These are phyloP conservation scores for Suaeda aralocaspica DNA, from an alignment of 148 eudicot genomes.

Conservation along the genomic window DNA sequence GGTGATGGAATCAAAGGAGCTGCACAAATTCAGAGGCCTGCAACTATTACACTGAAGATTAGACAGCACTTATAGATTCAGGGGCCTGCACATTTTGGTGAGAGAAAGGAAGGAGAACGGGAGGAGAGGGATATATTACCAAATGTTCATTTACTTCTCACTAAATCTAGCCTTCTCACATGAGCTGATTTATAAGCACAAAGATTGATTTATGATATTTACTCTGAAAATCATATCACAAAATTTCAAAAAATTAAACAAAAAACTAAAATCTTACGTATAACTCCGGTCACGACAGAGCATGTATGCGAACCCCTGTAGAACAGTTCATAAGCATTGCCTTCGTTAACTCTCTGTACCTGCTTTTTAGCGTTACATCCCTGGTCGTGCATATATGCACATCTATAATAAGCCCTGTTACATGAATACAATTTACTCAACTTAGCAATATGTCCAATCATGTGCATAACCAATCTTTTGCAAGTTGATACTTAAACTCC, in stretches of 20 bases:
- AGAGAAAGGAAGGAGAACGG: too few species aligned
- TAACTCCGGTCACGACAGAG: not conserved
- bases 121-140: too few species aligned
- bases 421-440: not conserved
- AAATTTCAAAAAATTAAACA: not conserved
- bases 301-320: constrained; percentile 5
- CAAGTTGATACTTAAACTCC: not conserved
- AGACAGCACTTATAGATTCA: too few species aligned
- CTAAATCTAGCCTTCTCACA: too few species aligned
- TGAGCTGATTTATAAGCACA: too few species aligned
- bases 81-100: too few species aligned
- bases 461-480: not conserved
- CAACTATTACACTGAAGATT: too few species aligned
- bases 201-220: not conserved
- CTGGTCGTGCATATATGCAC: not conserved
- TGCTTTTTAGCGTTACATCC: constrained; percentile 2
- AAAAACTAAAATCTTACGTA: not conserved
- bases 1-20: too few species aligned
- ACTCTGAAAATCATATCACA: not conserved
- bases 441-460: not conserved
- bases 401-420: constrained; percentile 9
- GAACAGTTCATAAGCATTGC: not conserved
- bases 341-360: constrained; percentile 9
- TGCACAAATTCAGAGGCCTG: too few species aligned
- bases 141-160: too few species aligned